phyloP scores from a whole-genome alignment of 805 yeast species.

The Suhomyces tanzawaensis region DNA sequence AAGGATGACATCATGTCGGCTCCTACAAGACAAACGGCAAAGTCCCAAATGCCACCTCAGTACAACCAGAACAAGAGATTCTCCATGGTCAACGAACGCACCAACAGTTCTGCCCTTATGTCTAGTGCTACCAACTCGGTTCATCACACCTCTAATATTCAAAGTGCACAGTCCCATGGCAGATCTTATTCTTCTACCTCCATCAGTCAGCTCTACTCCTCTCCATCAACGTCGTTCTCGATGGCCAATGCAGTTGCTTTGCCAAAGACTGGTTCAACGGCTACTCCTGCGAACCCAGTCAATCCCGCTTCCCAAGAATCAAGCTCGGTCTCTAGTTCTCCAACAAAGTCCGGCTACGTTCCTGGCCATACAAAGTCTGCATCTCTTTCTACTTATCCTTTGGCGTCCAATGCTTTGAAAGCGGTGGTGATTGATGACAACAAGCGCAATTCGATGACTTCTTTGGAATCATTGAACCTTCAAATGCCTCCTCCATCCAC shows the following conservation, averaged over 20 bases:
- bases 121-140: conserved; percentile 1
- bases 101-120: conserved; percentile 21
- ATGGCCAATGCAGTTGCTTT: conserved; percentile 49
- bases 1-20: conserved; percentile 20
- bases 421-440: conserved; percentile 67
- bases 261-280: conserved; percentile 10
- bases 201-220: conserved; percentile 43
- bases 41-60: conserved; percentile 9
- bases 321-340: conserved; percentile 20
- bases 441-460: conserved; percentile 19
- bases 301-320: conserved; percentile 10
- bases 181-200: conserved; percentile 36
- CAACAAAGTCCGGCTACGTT: conserved; percentile 15
- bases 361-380: conserved; percentile 35
- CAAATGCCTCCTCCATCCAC: conserved; percentile 13
- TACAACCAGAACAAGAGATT: conserved; percentile 39
- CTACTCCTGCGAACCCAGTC: conserved; percentile 4
- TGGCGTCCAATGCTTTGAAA: conserved; percentile 68
- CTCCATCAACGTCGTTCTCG: conserved; percentile 68
- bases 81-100: conserved; percentile 43
- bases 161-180: conserved; percentile 19
- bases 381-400: conserved; percentile 36
- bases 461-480: conserved; percentile 14
- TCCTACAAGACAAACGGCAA: neutral
- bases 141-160: conserved; percentile 1